Evolutionary conservation across 2,329 filamentous ascomycete genomes (phyloP), one percentile per base, ranked within the genome.

Genomic region (Byssoonygena ceratinophila): DNA sequence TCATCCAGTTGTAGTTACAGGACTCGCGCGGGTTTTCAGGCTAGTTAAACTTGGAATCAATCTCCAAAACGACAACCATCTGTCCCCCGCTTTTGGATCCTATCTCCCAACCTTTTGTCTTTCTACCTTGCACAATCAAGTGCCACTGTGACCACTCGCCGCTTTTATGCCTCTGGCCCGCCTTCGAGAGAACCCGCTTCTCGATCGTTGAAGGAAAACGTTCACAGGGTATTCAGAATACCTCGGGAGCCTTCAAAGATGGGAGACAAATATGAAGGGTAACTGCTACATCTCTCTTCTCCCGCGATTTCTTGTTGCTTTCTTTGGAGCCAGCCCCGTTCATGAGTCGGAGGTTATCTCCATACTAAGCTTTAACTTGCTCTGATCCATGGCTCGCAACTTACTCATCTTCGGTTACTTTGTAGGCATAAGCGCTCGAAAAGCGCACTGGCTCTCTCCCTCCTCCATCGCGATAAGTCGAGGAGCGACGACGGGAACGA

Each of bases 361-460:
- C 36, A n/a, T 7, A 5, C 12, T 14, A 32, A 51, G 27, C 53
- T 29, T 34, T 43, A 44, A 45, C 52, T 48, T 32, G 36, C 22
- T 25, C 51, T 53, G 57, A 60, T 51, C 58, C 61, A 55, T 60
- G 59, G 60, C 54, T 59, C 59, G 27, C 20, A 11, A 46, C 52
- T 52, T 46, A 58, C 54, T 53, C 57, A 61, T 60, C 56, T 47
- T 45, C 5, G 12, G 25, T 46, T 27, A 51, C 36, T 32, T 43
- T 37, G 51, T 58, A 70, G 68, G 56, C 74, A 76, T 60, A 79
- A 77, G 66, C 75, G 77, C 57, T 76, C 72, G 54, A 78, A 75
- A 61, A 76, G 75, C 57, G 67, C 72, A 45, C 68, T 79, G 55
- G 75, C 77, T 44, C 72, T 77, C 55, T 75, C 77, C 31, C 65